phyloP scores from a whole-genome alignment of 2,329 filamentous ascomycete genomes.

The Colletotrichum liriopes region DNA sequence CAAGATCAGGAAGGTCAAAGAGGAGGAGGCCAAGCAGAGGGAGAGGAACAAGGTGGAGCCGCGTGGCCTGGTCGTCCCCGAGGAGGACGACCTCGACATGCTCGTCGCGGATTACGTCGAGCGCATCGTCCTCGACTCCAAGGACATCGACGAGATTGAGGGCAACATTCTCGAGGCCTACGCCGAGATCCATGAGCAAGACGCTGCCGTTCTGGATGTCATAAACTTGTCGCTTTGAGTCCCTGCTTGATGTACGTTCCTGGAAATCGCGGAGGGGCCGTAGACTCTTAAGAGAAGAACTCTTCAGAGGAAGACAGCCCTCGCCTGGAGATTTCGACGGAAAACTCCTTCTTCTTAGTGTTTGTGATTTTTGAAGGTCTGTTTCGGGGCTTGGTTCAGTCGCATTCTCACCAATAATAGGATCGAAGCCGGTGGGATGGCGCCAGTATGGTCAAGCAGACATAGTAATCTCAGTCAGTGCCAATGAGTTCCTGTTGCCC shows the following conservation, averaged over 20 bases:
- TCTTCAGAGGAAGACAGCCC: background rate
- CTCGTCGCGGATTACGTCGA: background rate
- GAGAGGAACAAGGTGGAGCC: background rate
- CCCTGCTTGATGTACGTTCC: background rate
- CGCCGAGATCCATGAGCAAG: background rate
- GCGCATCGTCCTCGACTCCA: background rate
- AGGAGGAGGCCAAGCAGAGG: background rate
- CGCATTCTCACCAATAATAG: background rate
- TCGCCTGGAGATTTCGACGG: background rate
- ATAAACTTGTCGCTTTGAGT: background rate
- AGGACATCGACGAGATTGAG: background rate
- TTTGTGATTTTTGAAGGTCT: background rate
- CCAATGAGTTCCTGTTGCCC: background rate
- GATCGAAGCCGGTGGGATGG: background rate
- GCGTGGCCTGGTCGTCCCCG: background rate
- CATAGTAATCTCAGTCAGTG: background rate
- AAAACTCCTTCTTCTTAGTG: background rate
- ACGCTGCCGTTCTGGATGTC: background rate
- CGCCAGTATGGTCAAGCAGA: background rate
- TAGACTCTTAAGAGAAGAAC: background rate
- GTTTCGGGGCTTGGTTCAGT: no score
- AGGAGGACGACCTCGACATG: background rate
- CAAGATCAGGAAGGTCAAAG: background rate
- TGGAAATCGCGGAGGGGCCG: background rate
- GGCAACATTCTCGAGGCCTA: background rate